phyloP scores from a whole-genome alignment of 371 early-diverging fungal genomes.

The Mucor irregularis region DNA sequence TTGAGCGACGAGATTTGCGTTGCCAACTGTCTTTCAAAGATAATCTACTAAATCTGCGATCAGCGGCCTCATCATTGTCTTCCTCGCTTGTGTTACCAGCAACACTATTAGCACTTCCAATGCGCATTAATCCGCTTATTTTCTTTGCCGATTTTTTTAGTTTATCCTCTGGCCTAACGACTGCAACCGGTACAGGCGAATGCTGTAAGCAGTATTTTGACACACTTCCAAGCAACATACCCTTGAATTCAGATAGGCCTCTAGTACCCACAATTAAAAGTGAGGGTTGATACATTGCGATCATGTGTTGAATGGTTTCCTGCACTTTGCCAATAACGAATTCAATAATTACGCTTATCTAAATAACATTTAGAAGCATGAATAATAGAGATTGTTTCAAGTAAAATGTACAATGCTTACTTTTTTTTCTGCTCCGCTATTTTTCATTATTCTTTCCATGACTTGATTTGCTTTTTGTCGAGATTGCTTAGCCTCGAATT shows the following conservation, averaged over 20 bases:
- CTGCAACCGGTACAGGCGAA: constrained; percentile 58
- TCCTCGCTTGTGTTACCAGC: not conserved
- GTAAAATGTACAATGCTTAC: constrained; percentile 7
- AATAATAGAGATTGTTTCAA: not conserved
- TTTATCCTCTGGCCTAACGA: constrained; percentile 58
- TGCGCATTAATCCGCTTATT: constrained; percentile 32
- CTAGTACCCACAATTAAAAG: constrained; percentile 61
- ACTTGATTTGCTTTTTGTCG: constrained; percentile 52
- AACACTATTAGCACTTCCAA: constrained; percentile 15
- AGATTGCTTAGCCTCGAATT: constrained; percentile 48
- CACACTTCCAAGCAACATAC: constrained; percentile 55
- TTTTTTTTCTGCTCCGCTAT: constrained; percentile 23
- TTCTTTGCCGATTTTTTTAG: constrained; percentile 39
- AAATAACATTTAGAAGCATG: not conserved
- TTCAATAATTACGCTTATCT: constrained; percentile 61
- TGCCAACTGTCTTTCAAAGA: not conserved
- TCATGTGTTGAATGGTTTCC: constrained; percentile 64
- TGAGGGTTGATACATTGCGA: constrained; percentile 58
- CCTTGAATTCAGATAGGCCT: constrained; percentile 59
- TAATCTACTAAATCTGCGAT: not conserved
- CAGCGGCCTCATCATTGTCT: not conserved
- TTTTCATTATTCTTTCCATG: constrained; percentile 48
- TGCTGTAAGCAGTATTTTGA: constrained; percentile 64
- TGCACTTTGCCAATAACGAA: constrained; percentile 64
- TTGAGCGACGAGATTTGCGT: not conserved